Evolutionary conservation across 257 asterid genomes (phyloP).

Genomic region (Capsicum rhomboideum): DNA sequence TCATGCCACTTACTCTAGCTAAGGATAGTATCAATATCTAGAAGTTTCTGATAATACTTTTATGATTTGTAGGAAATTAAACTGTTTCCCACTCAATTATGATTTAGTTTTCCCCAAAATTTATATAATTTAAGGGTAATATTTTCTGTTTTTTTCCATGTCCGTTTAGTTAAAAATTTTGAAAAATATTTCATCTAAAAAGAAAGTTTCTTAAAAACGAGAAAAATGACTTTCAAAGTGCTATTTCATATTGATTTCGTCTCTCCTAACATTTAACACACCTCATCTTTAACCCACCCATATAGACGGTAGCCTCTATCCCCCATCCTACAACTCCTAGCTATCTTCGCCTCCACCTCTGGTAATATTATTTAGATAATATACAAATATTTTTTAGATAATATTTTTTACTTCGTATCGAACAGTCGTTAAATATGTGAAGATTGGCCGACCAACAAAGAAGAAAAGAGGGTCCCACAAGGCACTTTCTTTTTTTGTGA

Average conservation of each 20-base stretch:
- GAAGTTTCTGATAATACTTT: background rate
- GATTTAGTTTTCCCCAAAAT: background rate
- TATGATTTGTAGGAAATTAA: background rate
- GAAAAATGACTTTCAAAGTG: background rate
- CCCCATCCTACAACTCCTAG: no score
- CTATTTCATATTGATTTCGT: background rate
- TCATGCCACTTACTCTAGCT: no score
- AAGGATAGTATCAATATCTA: no score
- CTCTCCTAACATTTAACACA: rapidly evolving
- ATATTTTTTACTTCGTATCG: no score
- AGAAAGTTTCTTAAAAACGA: no score
- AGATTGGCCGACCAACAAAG: background rate
- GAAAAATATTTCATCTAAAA: background rate
- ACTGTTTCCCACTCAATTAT: background rate
- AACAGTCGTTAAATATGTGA: background rate
- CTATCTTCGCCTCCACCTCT: no score
- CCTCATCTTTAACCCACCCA: no score
- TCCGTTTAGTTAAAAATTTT: background rate
- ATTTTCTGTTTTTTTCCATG: background rate
- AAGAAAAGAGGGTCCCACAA: background rate
- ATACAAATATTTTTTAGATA: no score
- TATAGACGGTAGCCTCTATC: no score
- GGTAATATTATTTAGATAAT: no score
- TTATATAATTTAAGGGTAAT: background rate
- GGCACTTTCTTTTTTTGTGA: background rate